A percentile compares a stretch with the other conserved stretches of the same genome.
Conservation (phyloP, 1,284 basidiomycete genomes). For the Boletellus sp. region DNA sequence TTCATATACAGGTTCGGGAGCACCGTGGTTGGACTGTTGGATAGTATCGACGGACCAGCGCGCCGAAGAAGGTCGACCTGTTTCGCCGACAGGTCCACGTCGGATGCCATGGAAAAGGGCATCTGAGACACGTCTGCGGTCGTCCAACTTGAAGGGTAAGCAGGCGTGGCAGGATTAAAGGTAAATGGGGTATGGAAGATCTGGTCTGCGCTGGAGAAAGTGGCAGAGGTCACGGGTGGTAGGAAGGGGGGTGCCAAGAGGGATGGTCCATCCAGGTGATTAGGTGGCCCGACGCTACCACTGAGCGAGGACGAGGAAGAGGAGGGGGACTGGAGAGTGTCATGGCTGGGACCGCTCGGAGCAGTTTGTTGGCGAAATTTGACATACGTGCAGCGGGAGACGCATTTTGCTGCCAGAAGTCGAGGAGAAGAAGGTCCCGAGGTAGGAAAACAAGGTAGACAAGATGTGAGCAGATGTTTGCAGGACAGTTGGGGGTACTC, state of each 20-base stretch:
- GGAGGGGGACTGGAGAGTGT: constrained; percentile 34
- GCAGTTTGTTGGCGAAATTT: constrained; percentile 83
- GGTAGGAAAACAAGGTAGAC: background rate
- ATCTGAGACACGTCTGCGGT: constrained; percentile 19
- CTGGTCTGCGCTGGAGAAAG: constrained; percentile 23
- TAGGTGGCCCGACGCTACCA: constrained; percentile 1
- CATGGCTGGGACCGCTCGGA: constrained; percentile 66
- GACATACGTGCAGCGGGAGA: constrained; percentile 77
- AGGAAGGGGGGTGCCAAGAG: constrained; percentile 33
- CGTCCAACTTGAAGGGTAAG: constrained; percentile 19
- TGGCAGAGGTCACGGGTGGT: constrained; percentile 20
- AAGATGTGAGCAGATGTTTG: constrained; percentile 1
- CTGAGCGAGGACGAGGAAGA: constrained; percentile 21
- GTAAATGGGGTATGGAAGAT: constrained; percentile 38
- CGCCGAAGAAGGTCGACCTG: constrained; percentile 44
- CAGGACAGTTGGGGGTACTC: constrained; percentile 29
- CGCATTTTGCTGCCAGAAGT: constrained; percentile 64
- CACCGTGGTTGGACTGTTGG: constrained; percentile 4
- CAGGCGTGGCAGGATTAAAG: constrained; percentile 21
- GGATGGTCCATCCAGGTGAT: constrained; percentile 36
- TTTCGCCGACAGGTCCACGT: constrained; percentile 44
- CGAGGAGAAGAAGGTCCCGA: background rate
- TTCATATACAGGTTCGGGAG: constrained; percentile 17
- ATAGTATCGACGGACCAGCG: constrained; percentile 21
- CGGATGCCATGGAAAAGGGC: constrained; percentile 20